Base-by-base conservation (phyloP, 73 alveolate genomes). In the Paraurostyla sp. region DNA sequence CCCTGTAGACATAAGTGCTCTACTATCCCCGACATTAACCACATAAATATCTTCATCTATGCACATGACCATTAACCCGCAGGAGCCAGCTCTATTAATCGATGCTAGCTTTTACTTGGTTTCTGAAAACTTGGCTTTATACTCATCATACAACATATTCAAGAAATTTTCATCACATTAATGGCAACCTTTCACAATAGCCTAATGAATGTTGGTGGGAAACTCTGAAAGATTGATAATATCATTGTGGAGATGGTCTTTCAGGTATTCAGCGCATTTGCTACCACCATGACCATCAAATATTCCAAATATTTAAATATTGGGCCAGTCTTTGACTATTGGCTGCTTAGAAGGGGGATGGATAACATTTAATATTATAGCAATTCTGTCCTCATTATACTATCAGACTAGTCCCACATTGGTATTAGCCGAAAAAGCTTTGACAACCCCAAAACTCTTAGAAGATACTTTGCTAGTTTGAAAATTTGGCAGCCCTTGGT, bases 21-120 rank as follows among this genome's bases (percentile, higher is more conserved):
- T 87, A 43, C 98, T 93, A 93, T 97, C 99, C 49, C 99, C 99
- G 0, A 97, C 96, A 92, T 97, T 97, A 7, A 86, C 42, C 40
- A 86, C 84, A 29, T 86, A 86, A 76, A 94, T 80, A 27, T 95
- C 83, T 49, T 93, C 95, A 29, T 91, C 96, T 0, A 97, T 96
- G 45, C 95, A 91, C 83, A 97, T 76, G 51, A 95, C 86, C 57
- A 97, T 89, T 27, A 94, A 65, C 18, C 99, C 99, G 92, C 99
- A 97, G 22, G 97, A 88, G 27, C 99, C 99, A 46, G 97, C 86
- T 58, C 96, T 88, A 85, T 96, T 56, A 4, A 56, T 52, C 23
- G 80, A 57, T 27, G 65, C 65, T 59, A 35, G 29, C 42, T 81
- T 52, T 59, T 78, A 52, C 50, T 54, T 78, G 2, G 89, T 51